Conservation (phyloP, 2,329 filamentous ascomycete genomes). For the Sclerotinia glacialis region DNA sequence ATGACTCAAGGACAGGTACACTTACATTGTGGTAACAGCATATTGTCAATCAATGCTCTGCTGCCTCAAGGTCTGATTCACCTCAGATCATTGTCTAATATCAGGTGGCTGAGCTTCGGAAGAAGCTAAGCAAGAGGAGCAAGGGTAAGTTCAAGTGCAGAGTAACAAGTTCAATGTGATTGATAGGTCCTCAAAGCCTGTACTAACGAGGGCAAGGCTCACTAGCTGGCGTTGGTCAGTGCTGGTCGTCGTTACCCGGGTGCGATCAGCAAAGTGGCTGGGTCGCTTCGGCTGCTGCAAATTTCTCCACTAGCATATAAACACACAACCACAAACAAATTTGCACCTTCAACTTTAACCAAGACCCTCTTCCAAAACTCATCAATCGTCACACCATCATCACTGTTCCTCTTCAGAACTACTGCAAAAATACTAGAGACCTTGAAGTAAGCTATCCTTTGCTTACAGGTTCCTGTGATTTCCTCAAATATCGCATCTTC, state of each 20-base stretch:
- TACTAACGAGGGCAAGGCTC: background rate
- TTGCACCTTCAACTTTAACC: background rate
- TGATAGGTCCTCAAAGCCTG: background rate
- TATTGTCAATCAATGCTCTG: background rate
- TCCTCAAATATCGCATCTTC: background rate
- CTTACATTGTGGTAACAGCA: background rate
- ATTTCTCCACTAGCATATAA: background rate
- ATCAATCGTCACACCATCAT: background rate
- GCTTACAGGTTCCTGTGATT: background rate
- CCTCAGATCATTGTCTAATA: background rate
- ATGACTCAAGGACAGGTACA: background rate
- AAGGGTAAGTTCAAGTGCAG: background rate
- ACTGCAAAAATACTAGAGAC: background rate
- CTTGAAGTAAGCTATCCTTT: background rate
- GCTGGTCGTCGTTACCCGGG: background rate
- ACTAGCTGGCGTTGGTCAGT: background rate
- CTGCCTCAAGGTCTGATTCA: background rate
- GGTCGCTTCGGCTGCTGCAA: background rate
- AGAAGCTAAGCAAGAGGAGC: background rate
- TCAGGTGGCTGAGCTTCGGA: background rate
- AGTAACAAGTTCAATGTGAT: background rate
- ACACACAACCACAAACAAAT: slow-evolving; percentile 14
- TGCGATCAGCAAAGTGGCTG: background rate
- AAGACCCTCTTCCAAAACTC: too few species aligned
- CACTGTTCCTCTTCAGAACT: background rate